Percentiles rank a stretch among this genome's conserved stretches.
These are phyloP conservation scores for Microdochium trichocladiopsis DNA, from an alignment of 2,329 filamentous ascomycete genomes.

Conservation along the genomic window DNA sequence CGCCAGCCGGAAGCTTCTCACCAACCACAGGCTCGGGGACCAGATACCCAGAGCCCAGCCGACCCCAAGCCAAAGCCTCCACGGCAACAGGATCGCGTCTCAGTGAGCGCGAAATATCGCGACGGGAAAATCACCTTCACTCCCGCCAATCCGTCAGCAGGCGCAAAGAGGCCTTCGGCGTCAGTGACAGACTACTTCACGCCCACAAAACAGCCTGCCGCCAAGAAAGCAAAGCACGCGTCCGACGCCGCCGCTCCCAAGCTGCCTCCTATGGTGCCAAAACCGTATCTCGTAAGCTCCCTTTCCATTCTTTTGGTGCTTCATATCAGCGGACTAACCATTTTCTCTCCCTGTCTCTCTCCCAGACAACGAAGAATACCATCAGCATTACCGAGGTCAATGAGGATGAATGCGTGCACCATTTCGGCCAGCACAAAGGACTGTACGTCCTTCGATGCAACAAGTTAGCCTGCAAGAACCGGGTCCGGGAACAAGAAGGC, in stretches of 20 bases:
- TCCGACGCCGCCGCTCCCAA: not conserved
- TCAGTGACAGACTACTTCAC: not conserved
- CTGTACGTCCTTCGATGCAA: not conserved
- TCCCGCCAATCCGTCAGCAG: not conserved
- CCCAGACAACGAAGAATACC: not conserved
- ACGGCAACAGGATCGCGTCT: too few species aligned
- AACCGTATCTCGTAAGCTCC: not conserved
- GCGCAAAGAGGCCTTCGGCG: not conserved
- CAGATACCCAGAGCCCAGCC: too few species aligned
- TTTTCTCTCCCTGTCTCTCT: not conserved
- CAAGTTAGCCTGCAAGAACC: not conserved
- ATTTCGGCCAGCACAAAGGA: not conserved
- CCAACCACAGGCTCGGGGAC: too few species aligned
- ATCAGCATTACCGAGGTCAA: not conserved
- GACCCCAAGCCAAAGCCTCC: too few species aligned
- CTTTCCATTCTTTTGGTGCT: too few species aligned
- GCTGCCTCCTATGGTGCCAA: not conserved
- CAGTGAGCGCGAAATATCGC: too few species aligned
- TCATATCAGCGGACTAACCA: too few species aligned
- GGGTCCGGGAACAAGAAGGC: not conserved
- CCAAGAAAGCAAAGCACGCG: not conserved
- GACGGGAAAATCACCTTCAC: not conserved
- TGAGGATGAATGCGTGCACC: not conserved
- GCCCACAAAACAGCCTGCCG: not conserved
- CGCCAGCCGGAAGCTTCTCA: too few species aligned